Evolutionary conservation across 192 early-diverging fungal genomes (phyloP).

Genomic region (Thamnidium elegans): DNA sequence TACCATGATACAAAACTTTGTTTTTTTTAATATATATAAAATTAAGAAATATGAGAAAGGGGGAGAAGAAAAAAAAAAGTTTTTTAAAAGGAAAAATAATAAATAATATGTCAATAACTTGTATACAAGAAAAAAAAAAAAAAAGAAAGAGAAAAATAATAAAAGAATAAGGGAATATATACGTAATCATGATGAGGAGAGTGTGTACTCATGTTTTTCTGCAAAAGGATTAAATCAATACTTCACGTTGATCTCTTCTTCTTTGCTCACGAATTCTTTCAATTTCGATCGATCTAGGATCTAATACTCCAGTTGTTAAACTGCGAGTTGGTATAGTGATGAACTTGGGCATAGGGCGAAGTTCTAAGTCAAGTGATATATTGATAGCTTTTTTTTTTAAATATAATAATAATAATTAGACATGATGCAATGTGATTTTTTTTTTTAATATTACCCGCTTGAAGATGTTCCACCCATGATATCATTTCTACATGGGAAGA

Average conservation of each 20-base stretch:
- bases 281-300: conserved; percentile 8
- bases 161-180: conserved; percentile 6
- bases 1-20: too few relatives aligned
- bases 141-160: background rate
- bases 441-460: conserved; percentile 31
- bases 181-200: conserved; percentile 18
- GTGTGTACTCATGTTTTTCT: background rate
- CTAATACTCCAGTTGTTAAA: background rate
- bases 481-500: conserved; percentile 41
- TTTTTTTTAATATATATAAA: too few relatives aligned
- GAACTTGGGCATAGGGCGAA: conserved; percentile 49
- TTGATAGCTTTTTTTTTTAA: conserved; percentile 33
- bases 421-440: background rate
- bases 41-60: too few relatives aligned
- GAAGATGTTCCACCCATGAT: conserved; percentile 50
- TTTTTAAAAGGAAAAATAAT: too few relatives aligned
- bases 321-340: conserved; percentile 40
- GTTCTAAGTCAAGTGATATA: conserved; percentile 45
- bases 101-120: background rate
- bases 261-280: conserved; percentile 27
- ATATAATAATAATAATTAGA: background rate
- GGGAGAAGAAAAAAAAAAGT: too few relatives aligned
- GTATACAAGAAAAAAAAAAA: background rate
- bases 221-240: conserved; percentile 19
- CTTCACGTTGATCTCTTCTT: conserved; percentile 23